Evolutionary conservation across 768 basidiomycete genomes (phyloP).

Genomic region (Artomyces pyxidatus): DNA sequence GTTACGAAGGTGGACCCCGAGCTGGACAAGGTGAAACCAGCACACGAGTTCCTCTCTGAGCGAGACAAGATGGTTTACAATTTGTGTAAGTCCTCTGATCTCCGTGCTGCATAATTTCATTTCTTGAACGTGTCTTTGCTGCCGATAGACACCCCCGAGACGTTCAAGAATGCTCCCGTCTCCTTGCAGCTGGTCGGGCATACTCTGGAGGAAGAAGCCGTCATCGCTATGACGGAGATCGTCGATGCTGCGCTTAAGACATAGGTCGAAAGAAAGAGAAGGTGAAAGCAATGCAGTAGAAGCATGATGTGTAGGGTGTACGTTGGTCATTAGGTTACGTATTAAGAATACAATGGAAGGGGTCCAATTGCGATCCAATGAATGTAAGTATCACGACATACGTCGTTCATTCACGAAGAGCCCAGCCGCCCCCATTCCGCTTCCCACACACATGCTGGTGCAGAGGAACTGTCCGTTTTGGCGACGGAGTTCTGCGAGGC

Average conservation of each 20-base stretch:
- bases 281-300: neutral
- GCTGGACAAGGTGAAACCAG: conserved; percentile 28
- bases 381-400: neutral
- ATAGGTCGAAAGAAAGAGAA: neutral
- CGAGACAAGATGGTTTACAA: conserved; percentile 37
- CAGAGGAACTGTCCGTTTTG: conserved; percentile 63
- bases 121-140: neutral
- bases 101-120: neutral
- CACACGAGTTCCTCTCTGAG: conserved; percentile 33
- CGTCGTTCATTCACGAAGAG: conserved; percentile 63
- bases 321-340: neutral
- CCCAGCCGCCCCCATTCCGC: conserved; percentile 84
- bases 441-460: conserved; percentile 78
- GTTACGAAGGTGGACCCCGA: conserved; percentile 37
- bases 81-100: conserved; percentile 31
- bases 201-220: conserved; percentile 44
- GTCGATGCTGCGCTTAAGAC: conserved; percentile 31
- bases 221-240: conserved; percentile 39
- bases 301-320: neutral
- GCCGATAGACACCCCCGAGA: conserved; percentile 20
- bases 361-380: neutral
- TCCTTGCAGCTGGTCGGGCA: conserved; percentile 41
- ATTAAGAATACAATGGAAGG: neutral
- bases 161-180: conserved; percentile 38
- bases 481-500: conserved; percentile 72